Percentiles rank a stretch among this genome's conserved stretches.
These are phyloP conservation scores for Aspergillus ustus DNA, from an alignment of 2,329 filamentous ascomycete genomes.

Conservation along the genomic window DNA sequence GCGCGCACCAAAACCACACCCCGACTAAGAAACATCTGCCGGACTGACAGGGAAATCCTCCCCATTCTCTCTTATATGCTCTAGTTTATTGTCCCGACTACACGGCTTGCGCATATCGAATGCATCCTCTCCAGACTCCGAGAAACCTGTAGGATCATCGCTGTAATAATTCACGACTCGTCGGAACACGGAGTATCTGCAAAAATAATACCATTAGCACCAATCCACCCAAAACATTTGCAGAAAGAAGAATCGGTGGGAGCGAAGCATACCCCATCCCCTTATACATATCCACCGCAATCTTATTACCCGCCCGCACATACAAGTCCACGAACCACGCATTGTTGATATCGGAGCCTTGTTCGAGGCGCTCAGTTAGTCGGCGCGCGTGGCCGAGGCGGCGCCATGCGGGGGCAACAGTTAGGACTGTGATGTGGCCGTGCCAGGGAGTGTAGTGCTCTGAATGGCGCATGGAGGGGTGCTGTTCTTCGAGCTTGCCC, in stretches of 20 bases:
- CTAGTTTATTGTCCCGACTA: conserved; percentile 74
- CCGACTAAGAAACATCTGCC: conserved; percentile 72
- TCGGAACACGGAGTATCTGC: conserved; percentile 78
- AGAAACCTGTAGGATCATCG: conserved; percentile 72
- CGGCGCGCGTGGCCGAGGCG: conserved; percentile 85
- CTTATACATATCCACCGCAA: conserved; percentile 86
- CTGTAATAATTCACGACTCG: conserved; percentile 92
- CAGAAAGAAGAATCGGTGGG: background rate
- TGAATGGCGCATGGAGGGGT: conserved; percentile 72
- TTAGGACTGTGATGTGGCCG: conserved; percentile 94
- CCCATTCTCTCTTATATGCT: conserved; percentile 80
- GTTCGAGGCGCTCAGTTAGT: conserved; percentile 79
- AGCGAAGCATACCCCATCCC: conserved; percentile 71
- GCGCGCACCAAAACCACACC: background rate
- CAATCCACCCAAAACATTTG: background rate
- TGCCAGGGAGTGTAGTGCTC: conserved; percentile 98
- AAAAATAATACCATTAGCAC: background rate
- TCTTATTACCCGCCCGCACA: conserved; percentile 83
- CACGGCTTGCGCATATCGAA: conserved; percentile 96
- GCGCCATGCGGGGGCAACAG: conserved; percentile 83
- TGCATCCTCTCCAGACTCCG: conserved; percentile 73
- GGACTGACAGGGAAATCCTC: conserved; percentile 78
- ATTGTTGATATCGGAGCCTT: conserved; percentile 77
- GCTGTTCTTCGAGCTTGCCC: conserved; percentile 92
- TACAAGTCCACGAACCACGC: conserved; percentile 97